These are phyloP conservation scores for Cadophora malorum DNA, from an alignment of 2,329 filamentous ascomycete genomes.

Conservation along the genomic window DNA sequence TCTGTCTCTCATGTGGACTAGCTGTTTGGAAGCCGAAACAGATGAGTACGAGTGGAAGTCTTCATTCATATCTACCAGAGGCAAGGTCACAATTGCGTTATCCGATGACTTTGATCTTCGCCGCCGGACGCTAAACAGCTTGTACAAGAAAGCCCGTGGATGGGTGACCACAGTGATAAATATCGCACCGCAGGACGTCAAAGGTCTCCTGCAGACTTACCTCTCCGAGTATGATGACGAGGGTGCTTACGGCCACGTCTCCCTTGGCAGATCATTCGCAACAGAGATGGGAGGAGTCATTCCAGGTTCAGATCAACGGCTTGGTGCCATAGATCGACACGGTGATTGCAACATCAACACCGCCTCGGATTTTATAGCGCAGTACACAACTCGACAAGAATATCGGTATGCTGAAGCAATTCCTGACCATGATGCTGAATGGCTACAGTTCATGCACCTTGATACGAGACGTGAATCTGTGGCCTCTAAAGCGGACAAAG, in stretches of 20 bases:
- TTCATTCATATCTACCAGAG: conserved; percentile 77
- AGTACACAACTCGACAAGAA: conserved; percentile 96
- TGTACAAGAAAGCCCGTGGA: conserved; percentile 76
- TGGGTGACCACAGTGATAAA: conserved; percentile 86
- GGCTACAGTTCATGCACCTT: conserved; percentile 65
- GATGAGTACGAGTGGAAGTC: conserved; percentile 91
- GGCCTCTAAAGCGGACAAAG: conserved; percentile 55
- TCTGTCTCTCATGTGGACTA: conserved; percentile 91
- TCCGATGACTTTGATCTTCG: conserved; percentile 91
- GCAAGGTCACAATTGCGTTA: conserved; percentile 83
- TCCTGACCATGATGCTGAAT: conserved; percentile 70
- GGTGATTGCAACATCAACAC: conserved; percentile 82
- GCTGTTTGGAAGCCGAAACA: conserved; percentile 91
- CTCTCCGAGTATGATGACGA: conserved; percentile 94
- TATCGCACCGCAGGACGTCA: conserved; percentile 89
- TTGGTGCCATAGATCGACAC: conserved; percentile 80
- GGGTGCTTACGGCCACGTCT: conserved; percentile 87
- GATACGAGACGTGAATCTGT: conserved; percentile 53
- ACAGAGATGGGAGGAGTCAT: conserved; percentile 89
- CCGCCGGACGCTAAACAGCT: conserved; percentile 75
- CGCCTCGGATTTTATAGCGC: conserved; percentile 93
- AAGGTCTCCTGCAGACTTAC: conserved; percentile 94
- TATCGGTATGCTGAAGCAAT: conserved; percentile 86
- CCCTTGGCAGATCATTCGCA: conserved; percentile 91
- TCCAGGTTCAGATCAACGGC: conserved; percentile 82